A percentile compares a stretch with the other conserved stretches of the same genome.
These are phyloP conservation scores for Wickerhamomyces bisporus DNA, from an alignment of 805 yeast species.

Conservation along the genomic window DNA sequence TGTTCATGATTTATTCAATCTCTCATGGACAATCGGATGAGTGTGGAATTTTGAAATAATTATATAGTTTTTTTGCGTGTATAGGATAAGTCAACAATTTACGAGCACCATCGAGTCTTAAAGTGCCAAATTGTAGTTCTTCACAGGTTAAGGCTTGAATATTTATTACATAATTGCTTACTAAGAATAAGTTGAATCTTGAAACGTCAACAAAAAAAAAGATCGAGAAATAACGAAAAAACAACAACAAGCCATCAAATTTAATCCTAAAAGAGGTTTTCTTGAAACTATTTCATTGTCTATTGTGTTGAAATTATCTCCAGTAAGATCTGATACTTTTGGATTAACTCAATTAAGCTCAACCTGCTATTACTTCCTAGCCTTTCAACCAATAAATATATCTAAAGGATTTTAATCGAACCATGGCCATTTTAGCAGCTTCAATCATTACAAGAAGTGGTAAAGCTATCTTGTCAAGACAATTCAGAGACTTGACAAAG, in stretches of 20 bases:
- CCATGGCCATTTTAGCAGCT: conserved; percentile 82
- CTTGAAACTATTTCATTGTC: neutral
- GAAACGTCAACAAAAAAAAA: conserved; percentile 6
- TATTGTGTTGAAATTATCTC: too few species aligned
- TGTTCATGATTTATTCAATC: conserved; percentile 3
- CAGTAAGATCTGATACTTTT: too few species aligned
- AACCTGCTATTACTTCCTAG: neutral
- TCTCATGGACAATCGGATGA: conserved; percentile 7
- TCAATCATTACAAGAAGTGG: conserved; percentile 93
- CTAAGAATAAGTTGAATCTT: neutral
- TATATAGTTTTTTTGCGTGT: too few species aligned
- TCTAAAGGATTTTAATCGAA: neutral
- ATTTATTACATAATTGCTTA: too few species aligned
- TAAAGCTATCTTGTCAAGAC: conserved; percentile 86
- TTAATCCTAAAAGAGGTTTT: too few species aligned
- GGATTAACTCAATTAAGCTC: too few species aligned
- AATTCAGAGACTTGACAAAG: conserved; percentile 77
- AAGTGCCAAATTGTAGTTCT: too few species aligned
- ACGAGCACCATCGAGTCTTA: too few species aligned
- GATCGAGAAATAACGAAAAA: neutral
- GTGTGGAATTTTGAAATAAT: too few species aligned
- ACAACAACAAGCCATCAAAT: neutral
- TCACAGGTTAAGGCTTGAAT: too few species aligned
- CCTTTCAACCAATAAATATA: neutral
- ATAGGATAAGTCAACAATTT: too few species aligned